Evolutionary conservation across 1,139 yeast species (phyloP), one percentile per base, ranked within the genome.

Genomic region (Nakaseomyces glabratus): DNA sequence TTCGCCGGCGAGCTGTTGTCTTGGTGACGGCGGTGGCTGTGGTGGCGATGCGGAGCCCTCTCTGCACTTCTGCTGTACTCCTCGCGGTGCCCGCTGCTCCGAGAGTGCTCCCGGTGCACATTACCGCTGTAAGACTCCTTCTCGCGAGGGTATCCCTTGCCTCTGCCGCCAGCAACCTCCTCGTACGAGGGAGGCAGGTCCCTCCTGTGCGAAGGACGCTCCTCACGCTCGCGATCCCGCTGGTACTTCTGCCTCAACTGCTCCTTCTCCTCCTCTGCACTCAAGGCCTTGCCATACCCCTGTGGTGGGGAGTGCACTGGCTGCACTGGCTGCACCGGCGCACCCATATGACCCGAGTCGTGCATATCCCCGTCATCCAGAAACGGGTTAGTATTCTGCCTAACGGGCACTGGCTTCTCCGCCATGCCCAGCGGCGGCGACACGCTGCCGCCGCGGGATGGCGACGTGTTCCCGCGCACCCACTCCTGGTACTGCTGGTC

Each of bases 121-220:
- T 7, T 11, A 6, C 30, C 14, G 21, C 30, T 26, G 13, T 29
- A 20, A 7, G 36, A 26, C 20, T 33, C 31, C 31, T 48, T 49
- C 36, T 49, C 54, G 29, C 35, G 39, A 22, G 50, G 47, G 29
- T 48, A 47, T 13, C 36, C 20, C 34, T 35, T 41, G n/a, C n/a
- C n/a, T 19, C 37, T 41, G 9, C 40, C 17, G 12, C 76, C 76
- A 1, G 82, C 76, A 13, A 69, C 80, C 48, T 79, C 88, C 45
- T 77, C 84, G 51, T 79, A 78, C 0, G 82, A 65, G 4, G 88
- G 85, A 3, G 80, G 68, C 33, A 54, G 37, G 24, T 51, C 49
- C 4, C 32, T 28, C 28, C 41, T 21, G 33, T 25, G 14, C 17
- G 18, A 15, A 19, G 28, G 16, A 15, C 34, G 33, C 18, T 32